Conservation (phyloP, 2,329 filamentous ascomycete genomes). For the Talaromyces sp. region DNA sequence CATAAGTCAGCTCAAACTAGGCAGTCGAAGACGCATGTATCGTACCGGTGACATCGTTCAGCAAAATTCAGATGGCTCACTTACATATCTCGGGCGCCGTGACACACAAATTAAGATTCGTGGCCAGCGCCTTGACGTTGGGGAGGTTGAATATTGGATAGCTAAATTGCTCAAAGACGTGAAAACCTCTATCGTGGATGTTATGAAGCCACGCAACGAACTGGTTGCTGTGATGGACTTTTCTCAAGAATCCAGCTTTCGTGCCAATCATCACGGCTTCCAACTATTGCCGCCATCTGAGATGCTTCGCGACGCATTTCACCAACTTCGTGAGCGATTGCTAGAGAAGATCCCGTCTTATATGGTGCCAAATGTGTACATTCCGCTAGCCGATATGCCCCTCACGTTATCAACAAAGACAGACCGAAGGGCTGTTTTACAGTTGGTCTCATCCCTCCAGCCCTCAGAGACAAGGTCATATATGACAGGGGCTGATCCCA, state of each 20-base stretch:
- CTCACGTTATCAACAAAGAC: neutral
- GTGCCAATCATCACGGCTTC: neutral
- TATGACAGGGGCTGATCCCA: neutral
- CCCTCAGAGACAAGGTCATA: neutral
- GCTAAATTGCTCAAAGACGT: neutral
- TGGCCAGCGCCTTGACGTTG: constrained; percentile 42
- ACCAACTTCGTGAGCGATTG: neutral
- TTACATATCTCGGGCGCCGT: constrained; percentile 31
- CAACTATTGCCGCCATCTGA: neutral
- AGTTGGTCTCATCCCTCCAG: neutral
- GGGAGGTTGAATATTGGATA: constrained; percentile 34
- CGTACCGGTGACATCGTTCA: constrained; percentile 31
- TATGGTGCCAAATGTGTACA: neutral
- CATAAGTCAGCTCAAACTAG: constrained; percentile 21
- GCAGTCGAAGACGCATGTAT: constrained; percentile 37
- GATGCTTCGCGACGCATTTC: neutral
- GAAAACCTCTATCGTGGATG: neutral
- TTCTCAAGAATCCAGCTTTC: neutral
- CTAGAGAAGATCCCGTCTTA: neutral
- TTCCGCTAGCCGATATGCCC: neutral
- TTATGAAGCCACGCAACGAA: neutral
- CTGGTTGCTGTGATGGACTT: neutral
- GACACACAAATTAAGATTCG: constrained; percentile 41
- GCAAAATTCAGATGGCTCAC: constrained; percentile 37
- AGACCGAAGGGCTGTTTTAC: neutral